phyloP scores from a whole-genome alignment of 805 yeast species.

The Debaryomyces tyrocola region DNA sequence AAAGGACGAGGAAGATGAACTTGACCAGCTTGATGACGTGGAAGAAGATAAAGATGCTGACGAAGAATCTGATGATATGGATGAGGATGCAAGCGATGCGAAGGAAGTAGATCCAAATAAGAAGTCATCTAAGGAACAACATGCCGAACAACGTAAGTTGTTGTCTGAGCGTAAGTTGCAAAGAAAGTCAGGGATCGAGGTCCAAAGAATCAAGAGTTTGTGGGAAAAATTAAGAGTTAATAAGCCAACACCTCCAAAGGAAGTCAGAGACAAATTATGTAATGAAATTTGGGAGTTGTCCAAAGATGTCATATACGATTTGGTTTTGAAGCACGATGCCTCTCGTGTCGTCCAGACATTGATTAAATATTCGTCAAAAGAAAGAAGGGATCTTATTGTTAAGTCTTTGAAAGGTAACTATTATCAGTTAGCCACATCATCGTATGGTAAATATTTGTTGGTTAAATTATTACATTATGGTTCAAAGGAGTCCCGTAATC shows the following conservation, averaged over 20 bases:
- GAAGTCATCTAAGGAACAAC: constrained; percentile 62
- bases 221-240: constrained; percentile 93
- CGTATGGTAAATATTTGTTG: constrained; percentile 90
- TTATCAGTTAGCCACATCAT: constrained; percentile 82
- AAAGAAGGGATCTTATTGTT: constrained; percentile 71
- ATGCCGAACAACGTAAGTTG: constrained; percentile 77
- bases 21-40: constrained; percentile 15
- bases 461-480: constrained; percentile 93
- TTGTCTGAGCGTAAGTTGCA: constrained; percentile 81
- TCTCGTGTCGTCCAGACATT: constrained; percentile 94
- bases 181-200: constrained; percentile 84
- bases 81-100: constrained; percentile 16
- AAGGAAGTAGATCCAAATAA: constrained; percentile 41
- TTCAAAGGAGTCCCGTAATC: constrained; percentile 71
- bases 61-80: constrained; percentile 28
- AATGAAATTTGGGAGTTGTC: constrained; percentile 84
- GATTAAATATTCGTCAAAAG: constrained; percentile 80
- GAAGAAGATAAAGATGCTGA: constrained; percentile 21
- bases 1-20: constrained; percentile 20
- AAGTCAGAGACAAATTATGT: constrained; percentile 71
- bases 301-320: constrained; percentile 73
- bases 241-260: constrained; percentile 76
- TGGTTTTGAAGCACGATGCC: constrained; percentile 94
- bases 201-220: constrained; percentile 76
- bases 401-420: constrained; percentile 69